Base-by-base conservation (phyloP, 2,329 filamentous ascomycete genomes). In the Venturia effusa region DNA sequence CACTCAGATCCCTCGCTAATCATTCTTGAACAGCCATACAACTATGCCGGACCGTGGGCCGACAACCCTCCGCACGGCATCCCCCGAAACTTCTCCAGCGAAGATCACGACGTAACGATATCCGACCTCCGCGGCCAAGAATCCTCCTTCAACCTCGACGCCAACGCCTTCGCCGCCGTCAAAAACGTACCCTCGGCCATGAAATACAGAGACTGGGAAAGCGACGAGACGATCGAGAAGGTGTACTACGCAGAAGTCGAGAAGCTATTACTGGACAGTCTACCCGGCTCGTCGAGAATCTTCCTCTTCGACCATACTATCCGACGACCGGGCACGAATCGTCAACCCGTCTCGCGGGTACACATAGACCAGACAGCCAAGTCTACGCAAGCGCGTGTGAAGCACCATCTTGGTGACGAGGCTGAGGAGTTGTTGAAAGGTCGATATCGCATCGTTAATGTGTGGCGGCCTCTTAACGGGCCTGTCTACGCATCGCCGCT, bases 291-390 rank as follows among this genome's bases (percentile, higher is more conserved):
- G 32, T 80, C 83, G 64, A 80, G 81, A 4, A 79, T 96, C 37
- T 78, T 90, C 68, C 78, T 96, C 71, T 96, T 96, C 76, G 91
- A 96, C 79, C 89, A 96, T 78, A 96, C 91, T 8, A 84, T 96
- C 73, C 88, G 92, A n/a, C 72, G 75, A 1, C 81, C 85, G 0
- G 74, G 78, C 62, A 83, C 88, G 0, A 74, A 75, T n/a, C 84
- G 91, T 59, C 79, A 77, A 1, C 90, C 92, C 1, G 90, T 95
- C 0, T 83, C 80, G 15, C 75, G 83, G 48, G 89, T 89, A 0
- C 92, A 96, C 74, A 88, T 96, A 67, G 92, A 96, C 73, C 92
- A 96, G 76, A 94, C 90, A 0, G 75, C 82, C 7, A 74, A 74
- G 19, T 87, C 88, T 0, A 86, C 88, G 0, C 81, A 77, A 11